Evolutionary conservation across 2,329 filamentous ascomycete genomes (phyloP).

Genomic region (Coleophoma crateriformis): DNA sequence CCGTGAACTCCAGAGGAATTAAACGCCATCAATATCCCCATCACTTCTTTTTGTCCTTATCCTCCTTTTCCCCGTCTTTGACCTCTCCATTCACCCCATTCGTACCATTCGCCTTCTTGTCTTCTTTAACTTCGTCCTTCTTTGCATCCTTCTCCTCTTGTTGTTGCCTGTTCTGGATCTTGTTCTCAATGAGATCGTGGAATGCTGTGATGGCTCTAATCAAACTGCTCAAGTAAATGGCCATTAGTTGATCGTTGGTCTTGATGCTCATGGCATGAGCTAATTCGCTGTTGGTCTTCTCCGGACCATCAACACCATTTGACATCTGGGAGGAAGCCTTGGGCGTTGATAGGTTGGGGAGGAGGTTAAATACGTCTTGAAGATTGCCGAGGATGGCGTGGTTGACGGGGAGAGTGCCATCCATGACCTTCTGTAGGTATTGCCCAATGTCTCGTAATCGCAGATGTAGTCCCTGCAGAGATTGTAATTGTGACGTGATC

Average conservation of each 20-base stretch:
- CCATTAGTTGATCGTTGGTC: conserved; percentile 98
- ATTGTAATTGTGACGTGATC: conserved; percentile 96
- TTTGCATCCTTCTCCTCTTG: conserved; percentile 90
- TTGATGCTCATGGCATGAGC: conserved; percentile 98
- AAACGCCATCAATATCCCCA: conserved; percentile 15
- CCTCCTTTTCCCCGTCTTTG: conserved; percentile 50
- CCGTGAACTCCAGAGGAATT: conserved; percentile 18
- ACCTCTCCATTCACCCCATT: conserved; percentile 47
- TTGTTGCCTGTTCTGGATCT: conserved; percentile 97
- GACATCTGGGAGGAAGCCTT: conserved; percentile 52
- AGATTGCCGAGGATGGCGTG: conserved; percentile 95
- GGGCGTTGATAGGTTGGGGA: conserved; percentile 90
- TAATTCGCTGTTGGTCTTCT: conserved; percentile 70
- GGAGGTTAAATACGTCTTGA: conserved; percentile 98
- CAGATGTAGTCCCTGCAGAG: conserved; percentile 90
- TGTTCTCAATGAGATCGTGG: conserved; percentile 99
- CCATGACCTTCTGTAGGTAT: conserved; percentile 93
- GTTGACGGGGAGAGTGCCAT: conserved; percentile 89
- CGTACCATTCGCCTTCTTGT: conserved; percentile 51
- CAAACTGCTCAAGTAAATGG: conserved; percentile 93
- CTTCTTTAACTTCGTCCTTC: conserved; percentile 54
- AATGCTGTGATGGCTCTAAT: conserved; percentile 98
- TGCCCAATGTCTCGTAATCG: conserved; percentile 91
- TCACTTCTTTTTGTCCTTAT: conserved; percentile 43
- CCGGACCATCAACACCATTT: conserved; percentile 37